These are phyloP conservation scores for Tagetes erecta DNA, from an alignment of 129 eudicot species.

Conservation along the genomic window DNA sequence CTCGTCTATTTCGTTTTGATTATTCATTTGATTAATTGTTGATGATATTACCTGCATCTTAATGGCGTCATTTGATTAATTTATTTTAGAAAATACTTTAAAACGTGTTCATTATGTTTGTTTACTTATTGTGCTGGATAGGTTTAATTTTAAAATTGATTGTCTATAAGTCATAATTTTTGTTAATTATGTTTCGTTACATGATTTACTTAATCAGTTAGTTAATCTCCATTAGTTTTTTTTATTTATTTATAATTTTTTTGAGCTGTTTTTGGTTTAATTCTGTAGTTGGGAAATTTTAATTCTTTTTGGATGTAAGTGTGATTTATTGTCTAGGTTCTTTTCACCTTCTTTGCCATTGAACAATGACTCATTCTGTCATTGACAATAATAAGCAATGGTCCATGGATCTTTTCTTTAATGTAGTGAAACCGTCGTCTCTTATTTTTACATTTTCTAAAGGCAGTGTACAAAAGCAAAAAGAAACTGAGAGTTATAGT, in stretches of 20 bases:
- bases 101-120: no score
- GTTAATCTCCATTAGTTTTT: slow-evolving; percentile 4
- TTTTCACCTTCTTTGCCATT: not conserved
- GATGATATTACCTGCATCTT: not conserved
- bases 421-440: not conserved
- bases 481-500: not conserved
- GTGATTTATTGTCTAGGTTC: slow-evolving; percentile 32
- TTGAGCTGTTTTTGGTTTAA: not conserved
- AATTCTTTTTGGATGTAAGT: slow-evolving; percentile 8
- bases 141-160: no score
- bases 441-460: not conserved
- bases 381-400: slow-evolving; percentile 5
- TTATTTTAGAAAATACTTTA: no score
- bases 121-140: no score
- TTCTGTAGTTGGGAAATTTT: slow-evolving; percentile 5
- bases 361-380: slow-evolving; percentile 6
- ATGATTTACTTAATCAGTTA: slow-evolving; percentile 15
- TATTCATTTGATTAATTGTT: slow-evolving; percentile 9
- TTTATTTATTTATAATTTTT: not conserved
- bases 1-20: not conserved
- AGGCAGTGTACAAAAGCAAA: not conserved
- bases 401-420: not conserved
- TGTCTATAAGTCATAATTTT: no score
- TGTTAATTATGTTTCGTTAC: not conserved
- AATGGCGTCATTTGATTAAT: no score